Percentiles rank a stretch among this genome's conserved stretches.
Conservation (phyloP, 164 flowering plant genomes). For the Vitis rotundifolia region DNA sequence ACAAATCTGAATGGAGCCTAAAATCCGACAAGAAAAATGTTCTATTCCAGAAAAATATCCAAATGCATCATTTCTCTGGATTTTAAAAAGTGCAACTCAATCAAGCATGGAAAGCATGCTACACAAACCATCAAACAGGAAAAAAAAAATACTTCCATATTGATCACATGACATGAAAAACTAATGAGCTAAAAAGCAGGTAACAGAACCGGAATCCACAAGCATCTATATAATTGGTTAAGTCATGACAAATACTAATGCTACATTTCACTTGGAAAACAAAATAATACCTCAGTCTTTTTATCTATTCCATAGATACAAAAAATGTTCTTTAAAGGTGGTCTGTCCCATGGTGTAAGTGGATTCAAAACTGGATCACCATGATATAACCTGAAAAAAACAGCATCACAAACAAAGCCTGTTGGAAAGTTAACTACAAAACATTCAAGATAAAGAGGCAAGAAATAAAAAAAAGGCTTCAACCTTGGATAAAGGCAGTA, state of each 20-base stretch:
- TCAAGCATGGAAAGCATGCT: too few relatives aligned
- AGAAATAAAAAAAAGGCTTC: not conserved
- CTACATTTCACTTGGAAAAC: constrained; percentile 3
- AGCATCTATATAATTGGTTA: not conserved
- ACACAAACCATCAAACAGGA: not conserved
- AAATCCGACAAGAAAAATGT: too few relatives aligned
- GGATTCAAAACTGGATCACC: constrained; percentile 94
- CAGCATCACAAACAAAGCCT: constrained; percentile 5
- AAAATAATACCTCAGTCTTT: constrained; percentile 78
- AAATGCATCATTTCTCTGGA: too few relatives aligned
- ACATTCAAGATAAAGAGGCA: not conserved
- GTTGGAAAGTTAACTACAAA: not conserved
- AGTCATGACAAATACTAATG: not conserved
- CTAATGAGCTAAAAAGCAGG: not conserved
- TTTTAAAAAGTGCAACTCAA: too few relatives aligned
- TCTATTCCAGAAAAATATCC: too few relatives aligned
- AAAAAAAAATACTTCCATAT: too few relatives aligned
- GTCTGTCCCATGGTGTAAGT: constrained; percentile 98
- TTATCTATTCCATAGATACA: constrained; percentile 88
- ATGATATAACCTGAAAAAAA: constrained; percentile 78
- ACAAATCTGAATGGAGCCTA: too few relatives aligned
- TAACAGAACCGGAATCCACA: not conserved
- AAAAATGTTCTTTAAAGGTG: constrained; percentile 92
- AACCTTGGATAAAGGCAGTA: not conserved
- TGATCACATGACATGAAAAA: too few relatives aligned